Base-by-base conservation (phyloP, 1,284 basidiomycete species). In the Peniophora sp. region DNA sequence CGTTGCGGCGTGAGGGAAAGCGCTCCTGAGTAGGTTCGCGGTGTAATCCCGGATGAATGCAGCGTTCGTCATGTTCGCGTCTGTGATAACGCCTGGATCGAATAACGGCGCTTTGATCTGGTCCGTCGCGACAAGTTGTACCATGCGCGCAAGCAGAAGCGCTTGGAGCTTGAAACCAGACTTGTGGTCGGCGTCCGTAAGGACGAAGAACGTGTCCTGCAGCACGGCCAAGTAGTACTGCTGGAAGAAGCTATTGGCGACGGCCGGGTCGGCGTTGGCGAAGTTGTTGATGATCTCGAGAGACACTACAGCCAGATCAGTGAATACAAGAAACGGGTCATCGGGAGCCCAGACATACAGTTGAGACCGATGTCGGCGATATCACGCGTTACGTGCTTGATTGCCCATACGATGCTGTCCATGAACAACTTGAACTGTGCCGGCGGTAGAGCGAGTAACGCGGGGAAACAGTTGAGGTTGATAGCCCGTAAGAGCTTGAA, bases 361-460 rank as follows among this genome's bases (percentile, higher is more conserved):
- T 88, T 92, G 55, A 97, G 67, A 49, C 96, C 96, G 34, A 86
- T 92, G 66, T 99, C 97, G 23, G 95, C 92, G 60, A 99, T 98
- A 69, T 99, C 97, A 51, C 97, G 85, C 92, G 97, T 97, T 15
- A 94, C 97, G 73, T 99, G 97, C 72, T 99, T 99, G 76, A 99
- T 97, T 12, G 94, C 96, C 97, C 97, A 99, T 50, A 97, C 90
- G 57, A 98, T 90, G 58, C 93, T 95, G 68, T 99, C 97, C 83
- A 98, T 97, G 68, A 97, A 90, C 54, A 99, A 73, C 73, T 97
- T 98, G 80, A 99, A 99, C 70, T 97, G 91, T 48, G 79, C 68
- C n/a, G 93, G 88, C 14, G 92, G 89, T 51, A 98, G 79, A 37
- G 82, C 83, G 53, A 98, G 78, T 39, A 99, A 73, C 6, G 93